A percentile compares a stretch with the other conserved stretches of the same genome.
phyloP scores from a whole-genome alignment of 1,284 basidiomycete genomes.

The Tilletia walkeri region DNA sequence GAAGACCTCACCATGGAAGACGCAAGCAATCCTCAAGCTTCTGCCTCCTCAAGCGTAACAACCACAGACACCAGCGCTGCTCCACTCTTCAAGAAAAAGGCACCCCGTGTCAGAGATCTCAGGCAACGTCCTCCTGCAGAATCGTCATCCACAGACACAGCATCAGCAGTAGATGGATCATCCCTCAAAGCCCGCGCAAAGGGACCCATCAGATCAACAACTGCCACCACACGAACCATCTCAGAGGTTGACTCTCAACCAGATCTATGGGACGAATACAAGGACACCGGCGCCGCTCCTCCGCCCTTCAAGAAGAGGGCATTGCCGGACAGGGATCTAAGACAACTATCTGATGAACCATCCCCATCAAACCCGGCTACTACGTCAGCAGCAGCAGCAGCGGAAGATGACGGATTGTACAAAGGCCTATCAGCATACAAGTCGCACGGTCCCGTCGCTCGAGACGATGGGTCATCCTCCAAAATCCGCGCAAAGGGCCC shows the following conservation, averaged over 20 bases:
- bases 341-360: not conserved
- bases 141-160: constrained; percentile 1
- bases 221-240: too few species aligned
- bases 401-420: constrained; percentile 78
- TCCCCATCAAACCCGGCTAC: not conserved
- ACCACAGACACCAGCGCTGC: not conserved
- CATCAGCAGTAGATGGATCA: constrained; percentile 60
- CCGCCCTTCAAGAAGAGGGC: constrained; percentile 13
- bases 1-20: not conserved
- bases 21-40: not conserved
- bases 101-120: not conserved
- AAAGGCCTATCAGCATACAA: constrained; percentile 79
- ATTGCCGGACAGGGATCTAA: not conserved
- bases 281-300: not conserved
- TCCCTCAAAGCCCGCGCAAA: too few species aligned
- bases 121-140: not conserved
- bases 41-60: not conserved
- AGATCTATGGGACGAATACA: not conserved
- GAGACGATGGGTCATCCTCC: constrained; percentile 70
- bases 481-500: constrained; percentile 76
- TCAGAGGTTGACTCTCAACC: too few species aligned
- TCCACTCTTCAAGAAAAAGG: constrained; percentile 16
- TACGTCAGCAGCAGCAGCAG: constrained; percentile 20
- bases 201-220: too few species aligned
- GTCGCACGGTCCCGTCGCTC: constrained; percentile 70